These are phyloP conservation scores for Austroboletus novae-zelandiae DNA, from an alignment of 1,284 basidiomycete species.

Conservation along the genomic window DNA sequence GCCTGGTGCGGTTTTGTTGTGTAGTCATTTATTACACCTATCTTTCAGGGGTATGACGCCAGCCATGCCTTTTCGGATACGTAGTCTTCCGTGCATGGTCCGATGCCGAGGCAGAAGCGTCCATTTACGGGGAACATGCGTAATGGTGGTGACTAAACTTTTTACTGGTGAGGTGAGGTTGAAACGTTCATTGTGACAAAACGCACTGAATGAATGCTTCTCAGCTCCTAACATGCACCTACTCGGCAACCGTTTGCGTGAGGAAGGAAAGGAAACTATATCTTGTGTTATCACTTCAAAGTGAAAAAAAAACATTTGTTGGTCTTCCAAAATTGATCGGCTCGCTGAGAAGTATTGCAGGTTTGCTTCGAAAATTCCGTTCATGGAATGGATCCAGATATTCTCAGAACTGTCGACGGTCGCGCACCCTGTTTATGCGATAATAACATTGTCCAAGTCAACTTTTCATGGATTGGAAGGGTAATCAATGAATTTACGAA, in stretches of 20 bases:
- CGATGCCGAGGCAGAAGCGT: conserved; percentile 17
- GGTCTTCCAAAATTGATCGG: neutral
- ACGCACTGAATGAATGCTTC: neutral
- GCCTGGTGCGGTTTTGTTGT: neutral
- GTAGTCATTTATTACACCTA: conserved; percentile 1
- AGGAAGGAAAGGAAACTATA: conserved; percentile 11
- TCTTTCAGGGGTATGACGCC: conserved; percentile 24
- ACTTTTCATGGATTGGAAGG: conserved; percentile 20
- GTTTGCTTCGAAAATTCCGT: conserved; percentile 19
- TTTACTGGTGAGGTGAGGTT: conserved; percentile 4
- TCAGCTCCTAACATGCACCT: conserved; percentile 14
- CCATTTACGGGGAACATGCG: conserved; percentile 20
- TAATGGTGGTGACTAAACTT: conserved; percentile 18
- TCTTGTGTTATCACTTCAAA: conserved; percentile 18
- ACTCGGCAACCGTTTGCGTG: conserved; percentile 9
- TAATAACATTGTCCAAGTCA: conserved; percentile 15
- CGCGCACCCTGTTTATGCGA: conserved; percentile 22
- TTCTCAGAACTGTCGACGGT: neutral
- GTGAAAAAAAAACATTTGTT: neutral
- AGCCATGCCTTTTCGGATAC: conserved; percentile 24
- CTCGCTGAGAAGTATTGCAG: neutral
- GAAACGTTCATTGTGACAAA: conserved; percentile 5
- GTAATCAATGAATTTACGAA: conserved; percentile 18
- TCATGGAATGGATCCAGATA: conserved; percentile 18
- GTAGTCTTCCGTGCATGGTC: conserved; percentile 26